Base-by-base conservation (phyloP, 1,284 basidiomycete genomes). In the Testicularia cyperi region DNA sequence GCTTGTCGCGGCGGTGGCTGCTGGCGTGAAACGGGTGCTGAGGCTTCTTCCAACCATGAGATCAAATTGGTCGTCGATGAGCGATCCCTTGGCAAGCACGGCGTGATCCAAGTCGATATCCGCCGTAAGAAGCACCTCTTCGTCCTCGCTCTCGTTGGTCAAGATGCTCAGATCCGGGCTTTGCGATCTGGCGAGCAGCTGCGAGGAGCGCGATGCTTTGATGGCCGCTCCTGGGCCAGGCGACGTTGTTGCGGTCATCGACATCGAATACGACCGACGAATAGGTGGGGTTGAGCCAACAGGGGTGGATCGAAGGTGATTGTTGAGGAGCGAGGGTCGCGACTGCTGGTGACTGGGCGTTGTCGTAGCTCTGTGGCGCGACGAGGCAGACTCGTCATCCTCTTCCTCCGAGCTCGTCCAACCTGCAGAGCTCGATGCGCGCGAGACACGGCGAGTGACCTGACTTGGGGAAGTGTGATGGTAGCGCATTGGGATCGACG, bases 401-500 rank as follows among this genome's bases (percentile, higher is more conserved):
- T 47, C 58, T 13, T 53, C 62, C 13, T 65, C 56, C 16, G 39
- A 46, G 42, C 44, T 47, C 14, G n/a, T 22, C 49, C 51, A 54
- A 14, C 44, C 55, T 1, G 36, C 37, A 16, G 20, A 24, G 10
- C 54, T 38, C 21, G 39, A 40, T 24, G 36, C 19, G 9, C 43
- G 42, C 31, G 47, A 39, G n/a, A 38, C 25, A n/a, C 42, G 54
- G 18, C n/a, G n/a, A n/a, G n/a, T n/a, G n/a, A n/a, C n/a, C n/a
- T n/a, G n/a, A n/a, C n/a, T n/a, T n/a, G n/a, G n/a, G n/a, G n/a
- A n/a, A n/a, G n/a, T n/a, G n/a, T n/a, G n/a, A n/a, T n/a, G n/a
- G n/a, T n/a, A 44, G 14, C 56, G 32, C 4, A 37, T 28, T n/a
- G 62, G 62, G 5, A 65, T 55, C 6, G 52, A 47, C 2, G 55